Conservation (phyloP, 345 rosid genomes). For the Passiflora organensis region DNA sequence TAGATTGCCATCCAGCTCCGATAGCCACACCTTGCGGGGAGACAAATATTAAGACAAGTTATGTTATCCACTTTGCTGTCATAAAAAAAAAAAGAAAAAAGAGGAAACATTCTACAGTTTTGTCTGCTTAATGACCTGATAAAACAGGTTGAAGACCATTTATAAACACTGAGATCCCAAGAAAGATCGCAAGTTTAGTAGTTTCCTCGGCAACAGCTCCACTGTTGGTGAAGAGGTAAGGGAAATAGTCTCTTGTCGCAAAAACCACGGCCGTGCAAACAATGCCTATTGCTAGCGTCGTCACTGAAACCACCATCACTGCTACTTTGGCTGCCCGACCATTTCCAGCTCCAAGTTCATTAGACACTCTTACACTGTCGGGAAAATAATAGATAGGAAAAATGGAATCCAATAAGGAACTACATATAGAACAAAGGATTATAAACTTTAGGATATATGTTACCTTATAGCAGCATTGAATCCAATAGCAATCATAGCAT, state of each 20-base stretch:
- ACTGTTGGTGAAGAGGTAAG: slow-evolving; percentile 63
- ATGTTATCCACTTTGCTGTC: neutral
- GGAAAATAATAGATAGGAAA: too few relatives aligned
- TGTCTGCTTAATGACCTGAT: slow-evolving; percentile 35
- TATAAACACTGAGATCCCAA: slow-evolving; percentile 51
- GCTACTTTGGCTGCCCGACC: slow-evolving; percentile 67
- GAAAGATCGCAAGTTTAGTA: slow-evolving; percentile 60
- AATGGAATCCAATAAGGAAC: too few relatives aligned
- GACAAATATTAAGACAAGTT: neutral
- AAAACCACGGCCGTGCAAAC: slow-evolving; percentile 30
- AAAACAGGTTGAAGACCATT: slow-evolving; percentile 75
- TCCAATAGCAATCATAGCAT: slow-evolving; percentile 60
- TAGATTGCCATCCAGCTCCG: slow-evolving; percentile 96
- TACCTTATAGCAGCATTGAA: slow-evolving; percentile 82
- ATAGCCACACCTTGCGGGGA: slow-evolving; percentile 69
- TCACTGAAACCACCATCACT: slow-evolving; percentile 38
- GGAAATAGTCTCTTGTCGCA: slow-evolving; percentile 38
- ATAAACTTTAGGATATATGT: neutral
- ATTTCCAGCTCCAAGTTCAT: slow-evolving; percentile 75
- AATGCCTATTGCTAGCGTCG: slow-evolving; percentile 40
- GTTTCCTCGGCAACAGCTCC: slow-evolving; percentile 55
- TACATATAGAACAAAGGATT: neutral
- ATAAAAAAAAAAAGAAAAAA: neutral
- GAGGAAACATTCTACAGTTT: neutral
- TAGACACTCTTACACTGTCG: slow-evolving; percentile 70